Evolutionary conservation across 1,139 yeast species (phyloP), one percentile per base, ranked within the genome.

Genomic region (Ogataea hybrid): DNA sequence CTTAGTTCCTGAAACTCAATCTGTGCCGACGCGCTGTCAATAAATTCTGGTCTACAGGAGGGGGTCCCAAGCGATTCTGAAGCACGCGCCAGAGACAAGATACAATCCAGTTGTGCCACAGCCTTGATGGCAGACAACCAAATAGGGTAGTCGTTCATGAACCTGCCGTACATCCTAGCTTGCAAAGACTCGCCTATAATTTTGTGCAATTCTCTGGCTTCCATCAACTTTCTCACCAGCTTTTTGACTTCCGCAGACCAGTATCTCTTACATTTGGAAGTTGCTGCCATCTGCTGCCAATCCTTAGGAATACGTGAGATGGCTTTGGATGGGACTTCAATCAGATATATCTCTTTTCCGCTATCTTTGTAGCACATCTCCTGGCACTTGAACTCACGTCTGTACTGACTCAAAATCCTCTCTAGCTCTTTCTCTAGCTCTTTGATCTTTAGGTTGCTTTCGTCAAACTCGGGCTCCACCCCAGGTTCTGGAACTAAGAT

Each of bases 251-350:
- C 95, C 0, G 97, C 97, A 0, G 97, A 88, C 88, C 96, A 92
- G 64, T 81, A 92, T 56, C 97, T 72, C 61, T 89, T 90, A 30
- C 84, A 87, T 55, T 89, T 85, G 31, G 95, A 75, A 1, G 96
- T 92, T 1, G 97, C 83, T 3, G 94, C 96, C 96, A 92, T 88
- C 57, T 88, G 96, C 53, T 81, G 84, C 99, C 99, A 92, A 48
- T 79, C 78, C 21, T 76, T 71, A 5, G 99, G 98, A 17, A 92
- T 81, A 39, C 71, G 70, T 50, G 81, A 80, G 18, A 75, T 70
- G 2, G 71, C 60, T 49, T 81, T 79, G 14, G 75, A 71, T 2
- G 98, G 97, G 41, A 90, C 79, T 59, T 92, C 99, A 53, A 92
- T 84, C 39, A 94, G 74, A 58, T 77, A 90, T 16, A 92, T 77